Evolutionary conservation across 2,329 filamentous ascomycete genomes (phyloP), one percentile per base, ranked within the genome.

Genomic region (Claviceps capensis): DNA sequence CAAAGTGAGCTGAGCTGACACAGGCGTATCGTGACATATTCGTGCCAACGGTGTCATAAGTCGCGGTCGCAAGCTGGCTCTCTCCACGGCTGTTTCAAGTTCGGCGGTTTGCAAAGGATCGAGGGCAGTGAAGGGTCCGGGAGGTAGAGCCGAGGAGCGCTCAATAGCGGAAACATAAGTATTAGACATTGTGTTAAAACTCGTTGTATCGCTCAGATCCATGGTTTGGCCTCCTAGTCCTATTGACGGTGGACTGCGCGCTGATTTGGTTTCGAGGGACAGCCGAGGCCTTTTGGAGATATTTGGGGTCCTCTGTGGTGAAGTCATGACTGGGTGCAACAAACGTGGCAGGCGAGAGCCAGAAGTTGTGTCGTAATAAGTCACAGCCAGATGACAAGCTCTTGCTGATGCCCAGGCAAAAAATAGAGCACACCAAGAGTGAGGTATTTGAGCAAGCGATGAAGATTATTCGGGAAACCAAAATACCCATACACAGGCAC

Each of bases 101-200:
- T 58, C 60, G 50, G 67, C 63, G 30, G 59, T 65, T 40, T 65
- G 61, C 11, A 65, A 55, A 2, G 70, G 70, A 56, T 73, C 72
- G 62, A 77, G 76, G 50, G 75, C 72, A 2, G 72, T 75, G 47
- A 76, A 60, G 7, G 75, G 72, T 40, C 74, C 71, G 37, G 70
- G 17, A 43, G 71, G 70, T 38, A 68, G 59, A 2, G 77, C 74
- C 1, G 77, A 75, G 30, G 76, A 73, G 47, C 78, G 75, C 63
- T 81, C 79, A 50, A 83, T 81, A 54, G 79, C 77, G 3, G 76
- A 78, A 26, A 77, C 75, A 60, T 83, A 83, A 54, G 79, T 76
- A 65, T 83, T 83, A 51, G 79, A 81, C 41, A 83, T 72, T 2
- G 81, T 83, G 65, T 83, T 83, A 67, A 82, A 82, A 22, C 78